Percentiles rank a stretch among this genome's conserved stretches.
phyloP scores from a whole-genome alignment of 805 yeast genomes.

The Hanseniaspora jakobsenii region DNA sequence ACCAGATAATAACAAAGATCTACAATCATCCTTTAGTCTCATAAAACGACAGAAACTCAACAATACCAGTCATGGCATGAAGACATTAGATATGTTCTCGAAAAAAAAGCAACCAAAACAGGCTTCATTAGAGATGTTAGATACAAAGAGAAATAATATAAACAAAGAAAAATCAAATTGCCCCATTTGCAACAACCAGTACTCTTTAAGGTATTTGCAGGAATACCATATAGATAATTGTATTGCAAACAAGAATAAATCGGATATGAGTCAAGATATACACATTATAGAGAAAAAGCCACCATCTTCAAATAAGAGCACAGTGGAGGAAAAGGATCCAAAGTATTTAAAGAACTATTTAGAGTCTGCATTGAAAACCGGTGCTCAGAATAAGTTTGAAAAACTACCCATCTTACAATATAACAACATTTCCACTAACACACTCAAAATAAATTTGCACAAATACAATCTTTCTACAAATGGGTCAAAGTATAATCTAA shows the following conservation, averaged over 20 bases:
- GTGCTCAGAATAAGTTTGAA: conserved; percentile 10
- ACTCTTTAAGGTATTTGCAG: conserved; percentile 47
- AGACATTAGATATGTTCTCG: conserved; percentile 13
- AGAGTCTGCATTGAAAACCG: conserved; percentile 12
- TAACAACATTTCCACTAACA: conserved; percentile 29
- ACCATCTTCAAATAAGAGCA: no score
- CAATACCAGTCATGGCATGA: conserved; percentile 17
- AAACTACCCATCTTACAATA: conserved; percentile 26
- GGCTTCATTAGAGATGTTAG: no score
- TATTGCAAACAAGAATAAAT: conserved; percentile 26
- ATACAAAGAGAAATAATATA: conserved; percentile 9
- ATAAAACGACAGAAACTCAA: conserved; percentile 11
- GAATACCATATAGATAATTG: conserved; percentile 53
- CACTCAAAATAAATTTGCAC: conserved; percentile 48
- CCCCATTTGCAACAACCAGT: conserved; percentile 50
- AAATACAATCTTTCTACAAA: conserved; percentile 43
- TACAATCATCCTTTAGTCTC: conserved; percentile 12
- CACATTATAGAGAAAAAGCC: not conserved
- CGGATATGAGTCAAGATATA: not conserved
- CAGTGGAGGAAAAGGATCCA: not conserved
- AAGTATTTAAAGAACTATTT: conserved; percentile 11
- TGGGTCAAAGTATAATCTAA: conserved; percentile 56
- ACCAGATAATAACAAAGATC: not conserved
- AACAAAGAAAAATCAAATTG: conserved; percentile 30
- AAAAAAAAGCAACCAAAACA: conserved; percentile 7